Conservation (phyloP, 306 rosid species). For the Vigna mungo region DNA sequence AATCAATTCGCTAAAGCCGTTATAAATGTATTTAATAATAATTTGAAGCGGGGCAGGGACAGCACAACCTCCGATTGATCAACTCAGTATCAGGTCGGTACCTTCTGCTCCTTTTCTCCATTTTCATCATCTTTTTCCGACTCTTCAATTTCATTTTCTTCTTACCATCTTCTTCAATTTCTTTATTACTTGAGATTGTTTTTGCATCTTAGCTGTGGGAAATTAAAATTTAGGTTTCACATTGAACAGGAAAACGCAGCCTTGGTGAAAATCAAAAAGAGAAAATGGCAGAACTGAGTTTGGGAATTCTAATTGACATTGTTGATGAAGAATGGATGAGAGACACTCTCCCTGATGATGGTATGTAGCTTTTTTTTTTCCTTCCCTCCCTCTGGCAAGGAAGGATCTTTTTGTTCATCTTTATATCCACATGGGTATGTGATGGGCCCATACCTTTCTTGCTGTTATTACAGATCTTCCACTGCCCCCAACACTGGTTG, state of each 20-base stretch:
- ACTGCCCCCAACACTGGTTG: slow-evolving; percentile 73
- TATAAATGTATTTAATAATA: no score
- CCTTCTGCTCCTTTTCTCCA: no score
- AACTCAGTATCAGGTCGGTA: no score
- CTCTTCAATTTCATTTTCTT: not conserved
- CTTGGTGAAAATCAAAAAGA: slow-evolving; percentile 4
- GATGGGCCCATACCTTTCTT: slow-evolving; percentile 9
- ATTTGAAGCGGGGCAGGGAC: no score
- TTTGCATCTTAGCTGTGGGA: not conserved
- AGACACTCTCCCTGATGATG: slow-evolving; percentile 88
- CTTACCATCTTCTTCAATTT: not conserved
- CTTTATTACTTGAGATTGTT: not conserved
- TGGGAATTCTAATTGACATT: slow-evolving; percentile 72
- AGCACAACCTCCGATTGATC: no score
- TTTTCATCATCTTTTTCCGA: no score
- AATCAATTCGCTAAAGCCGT: no score
- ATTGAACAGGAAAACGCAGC: not conserved
- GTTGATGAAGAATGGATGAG: slow-evolving; percentile 95
- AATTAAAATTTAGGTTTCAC: not conserved
- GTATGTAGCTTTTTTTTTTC: slow-evolving; percentile 34
- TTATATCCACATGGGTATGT: not conserved
- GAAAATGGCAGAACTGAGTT: slow-evolving; percentile 72
- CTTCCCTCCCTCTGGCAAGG: not conserved
- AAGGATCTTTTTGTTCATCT: slow-evolving; percentile 21
- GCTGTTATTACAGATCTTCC: slow-evolving; percentile 69